Evolutionary conservation across 2,329 filamentous ascomycete species (phyloP).

Genomic region (Ophiostoma tasmaniense): DNA sequence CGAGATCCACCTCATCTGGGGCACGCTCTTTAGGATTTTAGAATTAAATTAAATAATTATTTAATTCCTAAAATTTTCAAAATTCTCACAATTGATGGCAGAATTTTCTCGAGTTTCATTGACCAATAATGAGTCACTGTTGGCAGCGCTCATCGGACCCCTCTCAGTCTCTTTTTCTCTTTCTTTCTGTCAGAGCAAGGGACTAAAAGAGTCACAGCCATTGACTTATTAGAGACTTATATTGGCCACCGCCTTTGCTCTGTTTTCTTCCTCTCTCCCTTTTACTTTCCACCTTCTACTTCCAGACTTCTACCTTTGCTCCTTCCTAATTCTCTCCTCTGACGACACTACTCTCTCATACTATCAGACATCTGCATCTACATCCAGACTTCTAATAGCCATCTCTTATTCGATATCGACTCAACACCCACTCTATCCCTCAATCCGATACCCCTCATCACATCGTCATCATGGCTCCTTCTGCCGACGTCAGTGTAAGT

Average conservation of each 20-base stretch:
- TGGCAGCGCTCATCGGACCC: conserved; percentile 18
- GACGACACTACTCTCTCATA: background rate
- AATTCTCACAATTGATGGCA: background rate
- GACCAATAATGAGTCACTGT: conserved; percentile 22
- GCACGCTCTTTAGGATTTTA: background rate
- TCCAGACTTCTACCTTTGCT: background rate
- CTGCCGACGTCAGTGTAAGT: conserved; percentile 21
- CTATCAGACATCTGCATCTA: background rate
- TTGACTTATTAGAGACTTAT: conserved; percentile 4
- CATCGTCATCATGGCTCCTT: conserved; percentile 19
- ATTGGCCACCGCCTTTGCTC: conserved; percentile 8
- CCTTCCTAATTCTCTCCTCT: background rate
- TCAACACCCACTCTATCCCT: background rate
- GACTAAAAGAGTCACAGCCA: background rate
- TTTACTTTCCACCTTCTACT: background rate
- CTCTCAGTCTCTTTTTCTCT: background rate
- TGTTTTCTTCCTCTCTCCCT: background rate
- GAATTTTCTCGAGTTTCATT: conserved; percentile 17
- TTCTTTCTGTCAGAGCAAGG: background rate
- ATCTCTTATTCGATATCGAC: background rate
- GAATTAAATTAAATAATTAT: background rate
- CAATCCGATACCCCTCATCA: background rate
- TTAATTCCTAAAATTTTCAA: background rate
- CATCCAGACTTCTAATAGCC: background rate
- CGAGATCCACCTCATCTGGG: background rate